These are phyloP conservation scores for Podaxis sp. DNA, from an alignment of 768 basidiomycete species.

Conservation along the genomic window DNA sequence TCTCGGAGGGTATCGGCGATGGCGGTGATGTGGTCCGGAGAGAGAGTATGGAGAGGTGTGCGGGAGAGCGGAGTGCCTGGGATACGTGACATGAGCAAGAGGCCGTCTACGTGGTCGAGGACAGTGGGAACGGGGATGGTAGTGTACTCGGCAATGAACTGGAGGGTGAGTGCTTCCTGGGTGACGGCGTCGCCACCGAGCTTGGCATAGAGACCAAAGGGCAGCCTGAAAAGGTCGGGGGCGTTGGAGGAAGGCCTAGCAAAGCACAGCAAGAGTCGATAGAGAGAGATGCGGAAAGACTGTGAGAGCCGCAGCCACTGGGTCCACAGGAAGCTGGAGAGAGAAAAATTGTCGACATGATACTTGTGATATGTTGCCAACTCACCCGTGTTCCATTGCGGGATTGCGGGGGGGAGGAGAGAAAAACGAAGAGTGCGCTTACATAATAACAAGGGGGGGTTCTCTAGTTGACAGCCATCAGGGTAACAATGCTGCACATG, in stretches of 20 bases:
- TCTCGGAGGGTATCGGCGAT: conserved; percentile 8
- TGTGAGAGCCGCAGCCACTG: neutral
- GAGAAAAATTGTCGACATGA: neutral
- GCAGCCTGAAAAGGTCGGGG: conserved; percentile 1
- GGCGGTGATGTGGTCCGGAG: neutral
- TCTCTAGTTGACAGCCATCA: neutral
- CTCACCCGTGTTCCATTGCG: neutral
- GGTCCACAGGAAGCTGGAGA: neutral
- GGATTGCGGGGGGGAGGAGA: too few relatives aligned
- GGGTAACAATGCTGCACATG: neutral
- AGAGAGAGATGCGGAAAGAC: neutral
- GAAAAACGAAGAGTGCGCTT: neutral
- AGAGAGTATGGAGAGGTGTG: neutral
- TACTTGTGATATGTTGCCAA: neutral
- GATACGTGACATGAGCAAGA: conserved; percentile 3
- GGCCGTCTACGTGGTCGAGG: conserved; percentile 4
- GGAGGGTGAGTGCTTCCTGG: conserved; percentile 3
- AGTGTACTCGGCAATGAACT: conserved; percentile 6
- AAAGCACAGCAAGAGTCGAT: conserved; percentile 1
- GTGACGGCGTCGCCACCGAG: neutral
- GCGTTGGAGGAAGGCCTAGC: neutral
- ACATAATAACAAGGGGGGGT: neutral
- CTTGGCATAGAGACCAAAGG: conserved; percentile 9
- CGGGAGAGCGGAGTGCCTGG: conserved; percentile 1
- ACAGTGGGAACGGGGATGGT: conserved; percentile 9